Evolutionary conservation across 2,329 filamentous ascomycete genomes (phyloP).

Genomic region (Lecanicillium sp.): DNA sequence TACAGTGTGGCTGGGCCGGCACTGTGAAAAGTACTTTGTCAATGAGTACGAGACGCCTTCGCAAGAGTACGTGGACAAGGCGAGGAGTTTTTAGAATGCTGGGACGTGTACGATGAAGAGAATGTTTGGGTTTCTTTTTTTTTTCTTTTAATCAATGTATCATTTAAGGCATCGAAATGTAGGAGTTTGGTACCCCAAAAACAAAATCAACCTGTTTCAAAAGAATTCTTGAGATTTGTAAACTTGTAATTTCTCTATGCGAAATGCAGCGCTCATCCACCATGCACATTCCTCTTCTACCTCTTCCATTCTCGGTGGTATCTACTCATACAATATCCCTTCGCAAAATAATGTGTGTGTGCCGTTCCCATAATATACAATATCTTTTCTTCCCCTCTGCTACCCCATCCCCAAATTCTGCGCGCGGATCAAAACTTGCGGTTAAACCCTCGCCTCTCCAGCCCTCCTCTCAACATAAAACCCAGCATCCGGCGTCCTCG

Average conservation of each 20-base stretch:
- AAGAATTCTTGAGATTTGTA: neutral
- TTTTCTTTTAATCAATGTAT: neutral
- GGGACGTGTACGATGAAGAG: neutral
- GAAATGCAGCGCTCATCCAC: neutral
- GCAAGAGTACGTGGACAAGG: conserved; percentile 65
- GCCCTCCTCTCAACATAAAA: conserved; percentile 66
- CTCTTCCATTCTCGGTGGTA: neutral
- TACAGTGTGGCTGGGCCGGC: conserved; percentile 74
- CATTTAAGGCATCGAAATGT: neutral
- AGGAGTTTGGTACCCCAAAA: too few species aligned
- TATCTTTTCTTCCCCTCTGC: neutral
- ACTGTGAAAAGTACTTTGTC: conserved; percentile 70
- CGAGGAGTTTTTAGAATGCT: conserved; percentile 35
- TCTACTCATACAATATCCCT: neutral
- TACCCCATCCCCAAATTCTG: too few species aligned
- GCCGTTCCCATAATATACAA: conserved; percentile 2
- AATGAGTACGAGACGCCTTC: conserved; percentile 66
- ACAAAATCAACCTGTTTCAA: too few species aligned
- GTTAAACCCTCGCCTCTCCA: too few species aligned
- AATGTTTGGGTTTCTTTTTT: neutral
- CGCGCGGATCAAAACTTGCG: too few species aligned
- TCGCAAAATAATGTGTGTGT: conserved; percentile 1
- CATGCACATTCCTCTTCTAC: too few species aligned
- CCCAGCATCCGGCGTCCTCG: conserved; percentile 67
- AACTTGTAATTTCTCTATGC: neutral